Evolutionary conservation across 2,329 filamentous ascomycete species (phyloP).

Genomic region (Ascocoryne sarcoides): DNA sequence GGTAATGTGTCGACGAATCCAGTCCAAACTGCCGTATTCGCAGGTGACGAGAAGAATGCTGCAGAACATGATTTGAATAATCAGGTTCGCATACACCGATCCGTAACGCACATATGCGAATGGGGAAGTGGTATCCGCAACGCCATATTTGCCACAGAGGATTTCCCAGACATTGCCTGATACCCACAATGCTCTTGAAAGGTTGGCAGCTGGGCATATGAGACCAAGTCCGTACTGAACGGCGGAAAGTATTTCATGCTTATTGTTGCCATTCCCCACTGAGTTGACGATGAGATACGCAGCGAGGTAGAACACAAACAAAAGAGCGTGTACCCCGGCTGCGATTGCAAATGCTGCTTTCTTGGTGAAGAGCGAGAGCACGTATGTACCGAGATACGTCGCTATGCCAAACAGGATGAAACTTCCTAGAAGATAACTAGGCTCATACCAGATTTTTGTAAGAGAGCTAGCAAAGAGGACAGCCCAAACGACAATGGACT

Average conservation of each 20-base stretch:
- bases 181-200: conserved; percentile 48
- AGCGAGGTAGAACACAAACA: conserved; percentile 41
- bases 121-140: conserved; percentile 11
- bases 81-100: conserved; percentile 18
- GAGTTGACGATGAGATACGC: conserved; percentile 45
- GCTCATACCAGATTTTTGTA: conserved; percentile 15
- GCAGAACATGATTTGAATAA: conserved; percentile 22
- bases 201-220: conserved; percentile 49
- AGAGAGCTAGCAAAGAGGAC: conserved; percentile 14
- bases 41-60: conserved; percentile 13
- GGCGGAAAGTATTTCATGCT: conserved; percentile 43
- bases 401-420: conserved; percentile 24
- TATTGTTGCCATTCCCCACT: conserved; percentile 42
- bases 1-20: conserved; percentile 17
- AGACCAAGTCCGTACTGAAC: conserved; percentile 48
- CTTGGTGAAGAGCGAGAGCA: conserved; percentile 20
- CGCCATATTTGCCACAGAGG: conserved; percentile 21
- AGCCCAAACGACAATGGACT: conserved; percentile 18
- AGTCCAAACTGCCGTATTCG: conserved; percentile 23
- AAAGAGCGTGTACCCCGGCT: conserved; percentile 19
- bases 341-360: conserved; percentile 23
- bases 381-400: conserved; percentile 21
- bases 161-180: conserved; percentile 26
- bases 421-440: conserved; percentile 15
- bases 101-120: conserved; percentile 22